phyloP scores from a whole-genome alignment of 129 eudicot genomes.

The Tagetes patula region DNA sequence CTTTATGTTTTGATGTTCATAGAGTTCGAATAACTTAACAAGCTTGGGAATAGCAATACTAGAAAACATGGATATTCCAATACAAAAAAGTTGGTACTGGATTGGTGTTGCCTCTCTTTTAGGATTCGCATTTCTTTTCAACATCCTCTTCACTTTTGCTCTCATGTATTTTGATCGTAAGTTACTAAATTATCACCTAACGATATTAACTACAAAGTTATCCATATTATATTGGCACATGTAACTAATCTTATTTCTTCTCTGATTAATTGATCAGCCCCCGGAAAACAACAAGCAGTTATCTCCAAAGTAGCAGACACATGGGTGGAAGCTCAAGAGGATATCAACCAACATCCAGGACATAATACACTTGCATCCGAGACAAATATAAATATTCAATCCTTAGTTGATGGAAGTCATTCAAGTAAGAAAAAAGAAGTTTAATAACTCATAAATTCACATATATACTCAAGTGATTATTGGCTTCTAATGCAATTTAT shows the following conservation, averaged over 20 bases:
- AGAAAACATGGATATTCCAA: constrained; percentile 31
- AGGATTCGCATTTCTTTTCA: constrained; percentile 41
- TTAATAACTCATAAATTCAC: background rate
- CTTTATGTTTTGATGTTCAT: constrained; percentile 5
- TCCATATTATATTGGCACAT: background rate
- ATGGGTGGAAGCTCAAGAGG: constrained; percentile 7
- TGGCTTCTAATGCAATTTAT: background rate
- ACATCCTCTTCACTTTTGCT: constrained; percentile 42
- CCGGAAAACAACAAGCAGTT: constrained; percentile 49
- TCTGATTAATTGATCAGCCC: constrained; percentile 35
- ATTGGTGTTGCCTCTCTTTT: constrained; percentile 42
- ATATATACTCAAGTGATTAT: background rate
- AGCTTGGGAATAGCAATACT: constrained; percentile 43
- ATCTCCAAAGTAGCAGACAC: background rate
- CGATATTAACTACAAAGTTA: background rate
- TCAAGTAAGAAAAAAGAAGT: constrained; percentile 38
- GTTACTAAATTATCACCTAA: constrained; percentile 9
- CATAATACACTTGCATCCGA: constrained; percentile 33
- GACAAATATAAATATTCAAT: constrained; percentile 31
- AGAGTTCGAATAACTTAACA: constrained; percentile 45
- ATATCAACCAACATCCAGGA: constrained; percentile 25
- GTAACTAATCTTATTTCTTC: background rate
- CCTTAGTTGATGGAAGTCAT: constrained; percentile 54
- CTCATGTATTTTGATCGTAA: constrained; percentile 42
- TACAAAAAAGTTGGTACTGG: constrained; percentile 43